Evolutionary conservation across 345 rosid species (phyloP).

Genomic region (Eucalyptus marginata): DNA sequence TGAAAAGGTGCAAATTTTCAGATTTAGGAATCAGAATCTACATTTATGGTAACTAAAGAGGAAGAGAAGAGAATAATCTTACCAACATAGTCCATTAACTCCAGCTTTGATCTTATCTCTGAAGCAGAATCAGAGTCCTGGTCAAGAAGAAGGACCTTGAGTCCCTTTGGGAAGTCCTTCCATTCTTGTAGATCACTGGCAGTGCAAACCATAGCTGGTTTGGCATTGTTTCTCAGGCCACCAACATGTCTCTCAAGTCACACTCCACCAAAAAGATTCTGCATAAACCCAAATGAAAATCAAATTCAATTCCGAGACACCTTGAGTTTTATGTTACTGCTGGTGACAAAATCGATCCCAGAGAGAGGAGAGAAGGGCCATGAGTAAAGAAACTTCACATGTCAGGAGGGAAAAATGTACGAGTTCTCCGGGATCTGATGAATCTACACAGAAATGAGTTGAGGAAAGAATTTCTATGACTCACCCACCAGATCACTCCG

Average conservation of each 20-base stretch:
- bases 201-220: constrained; percentile 92
- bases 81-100: constrained; percentile 91
- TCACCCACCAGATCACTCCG: background rate
- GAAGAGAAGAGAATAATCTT: constrained; percentile 10
- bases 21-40: background rate
- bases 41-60: background rate
- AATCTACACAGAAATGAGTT: background rate
- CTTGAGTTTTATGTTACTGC: background rate
- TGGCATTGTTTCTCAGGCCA: constrained; percentile 87
- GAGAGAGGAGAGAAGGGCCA: background rate
- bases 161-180: constrained; percentile 96
- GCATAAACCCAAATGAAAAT: background rate
- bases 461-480: background rate
- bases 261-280: constrained; percentile 7
- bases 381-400: background rate
- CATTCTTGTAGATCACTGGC: constrained; percentile 71
- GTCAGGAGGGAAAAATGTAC: background rate
- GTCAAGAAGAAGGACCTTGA: constrained; percentile 79
- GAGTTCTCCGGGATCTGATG: background rate
- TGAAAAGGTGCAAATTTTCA: background rate
- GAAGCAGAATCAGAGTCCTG: constrained; percentile 38
- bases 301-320: background rate
- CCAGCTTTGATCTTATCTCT: constrained; percentile 64
- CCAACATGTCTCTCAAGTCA: constrained; percentile 15
- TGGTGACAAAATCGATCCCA: background rate